Evolutionary conservation across 192 early-diverging fungal genomes (phyloP).

Genomic region (Entomortierella beljakovae): DNA sequence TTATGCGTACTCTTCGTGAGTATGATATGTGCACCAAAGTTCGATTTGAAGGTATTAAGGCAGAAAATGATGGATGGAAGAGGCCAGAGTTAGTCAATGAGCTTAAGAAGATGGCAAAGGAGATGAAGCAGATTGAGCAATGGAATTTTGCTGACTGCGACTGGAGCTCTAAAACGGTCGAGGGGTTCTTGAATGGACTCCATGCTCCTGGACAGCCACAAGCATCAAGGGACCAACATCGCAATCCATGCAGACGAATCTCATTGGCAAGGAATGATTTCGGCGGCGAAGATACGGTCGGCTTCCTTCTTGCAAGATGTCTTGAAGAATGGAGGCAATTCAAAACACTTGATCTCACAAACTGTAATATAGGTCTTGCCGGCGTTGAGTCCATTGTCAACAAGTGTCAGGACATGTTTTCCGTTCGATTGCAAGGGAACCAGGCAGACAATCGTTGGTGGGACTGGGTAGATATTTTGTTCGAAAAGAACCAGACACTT

Average conservation of each 20-base stretch:
- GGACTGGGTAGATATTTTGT: constrained; percentile 40
- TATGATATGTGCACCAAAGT: constrained; percentile 38
- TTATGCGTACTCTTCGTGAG: constrained; percentile 40
- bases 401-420: constrained; percentile 25
- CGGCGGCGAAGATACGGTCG: constrained; percentile 32
- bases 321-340: constrained; percentile 30
- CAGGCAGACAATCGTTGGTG: constrained; percentile 34
- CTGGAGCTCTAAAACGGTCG: constrained; percentile 25
- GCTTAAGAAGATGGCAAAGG: constrained; percentile 30
- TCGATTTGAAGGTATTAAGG: constrained; percentile 28
- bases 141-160: constrained; percentile 51
- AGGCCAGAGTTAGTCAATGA: constrained; percentile 40
- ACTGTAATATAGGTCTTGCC: constrained; percentile 41
- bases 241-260: constrained; percentile 30
- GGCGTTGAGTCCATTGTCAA: constrained; percentile 29
- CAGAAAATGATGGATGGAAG: constrained; percentile 35
- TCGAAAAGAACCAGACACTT: constrained; percentile 26
- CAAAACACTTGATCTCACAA: constrained; percentile 31
- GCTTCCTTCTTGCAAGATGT: constrained; percentile 18
- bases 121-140: constrained; percentile 37
- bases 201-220: neutral
- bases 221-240: neutral
- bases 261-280: constrained; percentile 43
- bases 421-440: constrained; percentile 38
- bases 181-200: constrained; percentile 35